Conservation (phyloP, 805 yeast species). For the Yueomyces sinensis region DNA sequence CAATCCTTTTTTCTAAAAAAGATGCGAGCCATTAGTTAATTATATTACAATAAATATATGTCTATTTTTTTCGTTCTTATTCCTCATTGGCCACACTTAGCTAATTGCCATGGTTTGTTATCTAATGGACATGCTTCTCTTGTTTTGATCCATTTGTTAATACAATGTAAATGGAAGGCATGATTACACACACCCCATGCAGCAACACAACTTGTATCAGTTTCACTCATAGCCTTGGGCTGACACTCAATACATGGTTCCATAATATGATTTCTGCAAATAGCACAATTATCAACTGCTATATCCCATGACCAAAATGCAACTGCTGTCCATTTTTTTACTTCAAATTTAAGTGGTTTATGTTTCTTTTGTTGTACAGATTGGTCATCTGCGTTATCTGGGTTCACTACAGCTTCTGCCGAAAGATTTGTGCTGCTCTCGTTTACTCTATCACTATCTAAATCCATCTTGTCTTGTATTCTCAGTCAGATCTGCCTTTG, state of each 20-base stretch:
- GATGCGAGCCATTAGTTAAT: no score
- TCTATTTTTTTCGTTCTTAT: no score
- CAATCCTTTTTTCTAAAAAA: no score
- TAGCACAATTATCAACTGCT: slow-evolving; percentile 92
- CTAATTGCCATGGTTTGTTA: slow-evolving; percentile 75
- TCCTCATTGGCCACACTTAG: slow-evolving; percentile 54
- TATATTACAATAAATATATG: no score
- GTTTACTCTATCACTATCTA: neutral
- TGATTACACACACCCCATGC: slow-evolving; percentile 98
- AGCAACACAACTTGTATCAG: slow-evolving; percentile 71
- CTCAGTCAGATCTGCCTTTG: no score
- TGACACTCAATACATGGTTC: slow-evolving; percentile 97
- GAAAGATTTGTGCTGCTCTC: no score
- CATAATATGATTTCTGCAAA: slow-evolving; percentile 96
- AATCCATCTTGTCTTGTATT: no score
- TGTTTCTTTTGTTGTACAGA: neutral
- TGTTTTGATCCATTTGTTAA: slow-evolving; percentile 86
- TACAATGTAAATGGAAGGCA: slow-evolving; percentile 97
- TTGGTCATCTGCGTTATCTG: neutral
- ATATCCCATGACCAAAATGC: slow-evolving; percentile 99
- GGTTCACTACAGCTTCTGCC: no score
- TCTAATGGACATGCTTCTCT: slow-evolving; percentile 96
- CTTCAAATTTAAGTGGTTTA: slow-evolving; percentile 63
- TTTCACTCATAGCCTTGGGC: slow-evolving; percentile 51
- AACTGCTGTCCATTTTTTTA: slow-evolving; percentile 97